A percentile compares a stretch with the other conserved stretches of the same genome.
Evolutionary conservation across 768 basidiomycete species (phyloP).

Genomic region (Rhizopogon roseolus): DNA sequence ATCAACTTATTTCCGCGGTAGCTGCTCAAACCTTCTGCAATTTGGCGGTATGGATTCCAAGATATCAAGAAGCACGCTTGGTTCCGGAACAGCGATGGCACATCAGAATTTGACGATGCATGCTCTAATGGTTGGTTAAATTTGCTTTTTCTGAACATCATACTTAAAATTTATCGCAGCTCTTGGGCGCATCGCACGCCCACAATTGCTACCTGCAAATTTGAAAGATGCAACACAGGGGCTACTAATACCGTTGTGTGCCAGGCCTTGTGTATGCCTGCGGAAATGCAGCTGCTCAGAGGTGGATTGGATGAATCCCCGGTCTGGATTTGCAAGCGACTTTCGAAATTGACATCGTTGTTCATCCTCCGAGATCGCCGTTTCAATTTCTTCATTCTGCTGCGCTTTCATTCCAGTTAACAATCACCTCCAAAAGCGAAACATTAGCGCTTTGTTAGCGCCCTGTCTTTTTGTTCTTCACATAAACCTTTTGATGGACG

Average conservation of each 20-base stretch:
- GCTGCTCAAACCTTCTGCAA: background rate
- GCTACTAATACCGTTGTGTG: background rate
- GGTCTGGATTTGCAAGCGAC: background rate
- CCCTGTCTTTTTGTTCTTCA: background rate
- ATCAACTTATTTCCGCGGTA: background rate
- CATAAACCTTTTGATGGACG: background rate
- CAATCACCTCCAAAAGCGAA: background rate
- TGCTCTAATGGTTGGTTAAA: conserved; percentile 13
- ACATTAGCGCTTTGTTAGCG: background rate
- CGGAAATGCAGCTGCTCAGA: background rate
- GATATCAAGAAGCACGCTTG: background rate
- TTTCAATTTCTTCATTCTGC: background rate
- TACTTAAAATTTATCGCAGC: background rate
- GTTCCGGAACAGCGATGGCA: conserved; percentile 4
- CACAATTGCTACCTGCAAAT: background rate
- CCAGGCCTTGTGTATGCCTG: too few species aligned
- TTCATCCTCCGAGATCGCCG: background rate
- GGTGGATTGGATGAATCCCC: background rate
- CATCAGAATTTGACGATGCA: conserved; percentile 18
- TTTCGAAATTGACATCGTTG: background rate
- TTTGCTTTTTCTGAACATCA: background rate
- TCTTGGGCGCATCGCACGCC: background rate
- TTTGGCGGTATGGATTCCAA: background rate
- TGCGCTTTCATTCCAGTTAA: background rate
- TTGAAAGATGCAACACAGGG: background rate